Percentiles rank a stretch among this genome's conserved stretches.
phyloP scores from a whole-genome alignment of 805 yeast genomes.

The Lipomyces chichibuensis region DNA sequence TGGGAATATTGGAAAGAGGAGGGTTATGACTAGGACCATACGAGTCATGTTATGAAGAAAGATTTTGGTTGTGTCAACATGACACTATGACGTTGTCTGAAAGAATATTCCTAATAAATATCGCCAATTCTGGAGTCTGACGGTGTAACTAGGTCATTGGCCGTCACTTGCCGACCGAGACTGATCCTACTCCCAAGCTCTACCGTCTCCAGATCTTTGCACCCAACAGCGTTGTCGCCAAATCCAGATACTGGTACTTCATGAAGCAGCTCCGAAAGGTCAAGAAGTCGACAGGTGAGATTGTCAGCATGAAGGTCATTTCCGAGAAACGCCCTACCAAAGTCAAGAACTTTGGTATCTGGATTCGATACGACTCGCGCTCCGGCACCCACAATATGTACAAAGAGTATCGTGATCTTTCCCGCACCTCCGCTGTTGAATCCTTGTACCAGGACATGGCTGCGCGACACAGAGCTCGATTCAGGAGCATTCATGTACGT shows the following conservation, averaged over 20 bases:
- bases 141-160: slow-evolving; percentile 97
- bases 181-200: slow-evolving; percentile 99
- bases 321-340: slow-evolving; percentile 96
- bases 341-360: slow-evolving; percentile 99
- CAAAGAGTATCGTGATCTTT: slow-evolving; percentile 99
- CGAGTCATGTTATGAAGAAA: not conserved
- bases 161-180: slow-evolving; percentile 99
- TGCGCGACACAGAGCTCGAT: slow-evolving; percentile 99
- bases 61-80: not conserved
- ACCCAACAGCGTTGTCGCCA: slow-evolving; percentile 97
- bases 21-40: not conserved
- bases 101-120: not conserved
- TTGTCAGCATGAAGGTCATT: slow-evolving; percentile 86
- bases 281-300: slow-evolving; percentile 99
- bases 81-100: not conserved
- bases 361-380: slow-evolving; percentile 99
- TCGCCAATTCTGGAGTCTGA: not conserved
- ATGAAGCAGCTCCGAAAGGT: slow-evolving; percentile 99
- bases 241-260: slow-evolving; percentile 99
- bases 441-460: slow-evolving; percentile 99
- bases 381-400: slow-evolving; percentile 99
- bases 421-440: slow-evolving; percentile 99
- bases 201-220: slow-evolving; percentile 99
- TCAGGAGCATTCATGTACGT: slow-evolving; percentile 90
- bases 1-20: not conserved